Base-by-base conservation (phyloP, 805 yeast species). In the Kodamaea jinghongensis region DNA sequence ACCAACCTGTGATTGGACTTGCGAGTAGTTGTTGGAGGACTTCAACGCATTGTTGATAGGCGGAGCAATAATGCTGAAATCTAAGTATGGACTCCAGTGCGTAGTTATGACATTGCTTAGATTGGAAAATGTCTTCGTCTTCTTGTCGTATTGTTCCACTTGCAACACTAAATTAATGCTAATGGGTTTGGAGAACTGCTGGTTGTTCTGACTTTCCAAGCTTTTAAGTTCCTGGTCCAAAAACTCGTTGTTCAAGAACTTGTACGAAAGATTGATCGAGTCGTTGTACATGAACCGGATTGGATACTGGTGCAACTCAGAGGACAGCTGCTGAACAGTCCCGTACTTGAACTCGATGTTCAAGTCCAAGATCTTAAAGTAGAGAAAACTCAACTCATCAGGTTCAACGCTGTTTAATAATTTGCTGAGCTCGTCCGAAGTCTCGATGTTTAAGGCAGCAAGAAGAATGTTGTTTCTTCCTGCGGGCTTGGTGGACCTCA, bases 371-470 rank as follows among this genome's bases (percentile, higher is more conserved):
- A 65, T 57, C 26, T 52, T 48, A 39, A 59, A 55, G 42, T 51
- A 55, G 16, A 33, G 36, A 9, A 47, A 39, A 14, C 36, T 41
- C 17, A 41, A 11, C 10, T 13, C 37, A 7, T 22, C 34, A 11
- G 25, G 43, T 13, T 27, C 23, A 16, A 29, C 27, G 14, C 34
- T 46, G 20, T 17, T 17, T 44, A 34, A 33, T 8, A 28, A 14
- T 17, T 33, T 47, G 30, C 50, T 54, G 11, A 75, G 54, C 25
- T 57, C 70, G 2, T 70, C 73, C 1, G 79, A 65, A 2, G 70
- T 59, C 42, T 74, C 79, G 8, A 77, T 54, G 38, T 70, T 75
- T 32, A 77, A 53, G 1, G 76, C 70, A 1, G 78, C 68, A n/a
- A 77, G 52, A 1, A 77, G 48, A 2, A 67, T 50, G 40, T 69